Evolutionary conservation across 1,284 basidiomycete genomes (phyloP), one percentile per base, ranked within the genome.

Genomic region (Trichosporon asahii): DNA sequence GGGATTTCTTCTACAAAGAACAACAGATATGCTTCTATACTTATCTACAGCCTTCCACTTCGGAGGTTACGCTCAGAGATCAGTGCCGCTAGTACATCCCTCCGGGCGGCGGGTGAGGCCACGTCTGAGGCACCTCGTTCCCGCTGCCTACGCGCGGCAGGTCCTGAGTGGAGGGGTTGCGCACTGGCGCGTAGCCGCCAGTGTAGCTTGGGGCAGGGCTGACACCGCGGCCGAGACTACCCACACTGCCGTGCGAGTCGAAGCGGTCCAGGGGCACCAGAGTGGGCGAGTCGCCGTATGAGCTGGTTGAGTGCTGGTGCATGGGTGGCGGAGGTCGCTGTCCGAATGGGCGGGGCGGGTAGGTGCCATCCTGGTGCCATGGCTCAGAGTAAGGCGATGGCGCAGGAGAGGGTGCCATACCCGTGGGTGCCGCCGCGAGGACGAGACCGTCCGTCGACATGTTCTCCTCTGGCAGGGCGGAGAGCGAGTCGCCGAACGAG

Each of bases 391-490:
- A 65, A 8, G 60, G 66, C 11, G 27, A 21, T 5, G 49, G 55
- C 18, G 69, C 66, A 8, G 68, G 29, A 6, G 57, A 44, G 46
- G 49, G 60, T 3, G 64, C 35, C 18, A 35, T 55, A 21, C 57
- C 25, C 53, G 25, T 37, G n/a, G 37, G 64, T 49, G 53, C 55
- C 9, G 60, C 64, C 14, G 68, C 31, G 55, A 15, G 55, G 15
- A 82, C 72, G 6, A 82, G 74, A 18, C 77, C 67, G 61, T 82
- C 81, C 11, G 81, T 78, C 8, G 81, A 82, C 6, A 72, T 75
- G 69, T 81, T 79, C 57, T 53, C 46, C 14, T 9, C 2, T 2
- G 65, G 64, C 29, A 61, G 57, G 12, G 57, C 57, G 2, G 57
- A 33, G 3, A 61, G 27, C 27, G 57, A 61, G 63, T 64, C 33